Conservation (phyloP, 179 eudicot species). For the Corrigiola litoralis region DNA sequence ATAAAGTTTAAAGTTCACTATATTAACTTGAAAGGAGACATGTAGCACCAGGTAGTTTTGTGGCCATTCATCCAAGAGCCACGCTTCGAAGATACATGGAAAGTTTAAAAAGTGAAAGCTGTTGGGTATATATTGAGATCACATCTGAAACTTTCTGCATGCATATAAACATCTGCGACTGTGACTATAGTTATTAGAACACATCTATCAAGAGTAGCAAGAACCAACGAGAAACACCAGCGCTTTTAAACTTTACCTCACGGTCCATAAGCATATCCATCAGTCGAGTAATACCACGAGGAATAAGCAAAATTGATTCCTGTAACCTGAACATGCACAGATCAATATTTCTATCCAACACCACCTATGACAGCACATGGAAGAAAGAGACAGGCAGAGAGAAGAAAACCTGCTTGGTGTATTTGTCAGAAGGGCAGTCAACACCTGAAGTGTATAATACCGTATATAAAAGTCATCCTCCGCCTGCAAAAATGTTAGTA, state of each 20-base stretch:
- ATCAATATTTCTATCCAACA: conserved; percentile 16
- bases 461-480: conserved; percentile 97
- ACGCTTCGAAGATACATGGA: too few species aligned
- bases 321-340: conserved; percentile 67
- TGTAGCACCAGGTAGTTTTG: too few species aligned
- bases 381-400: conserved; percentile 4
- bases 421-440: conserved; percentile 86
- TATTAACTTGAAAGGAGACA: too few species aligned
- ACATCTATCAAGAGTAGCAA: neutral
- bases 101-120: too few species aligned
- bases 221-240: neutral
- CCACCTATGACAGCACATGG: neutral
- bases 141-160: too few species aligned
- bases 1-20: too few species aligned
- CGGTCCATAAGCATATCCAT: conserved; percentile 99
- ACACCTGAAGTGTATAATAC: conserved; percentile 87
- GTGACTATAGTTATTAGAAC: neutral
- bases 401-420: conserved; percentile 66
- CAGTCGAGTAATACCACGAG: conserved; percentile 88
- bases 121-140: too few species aligned
- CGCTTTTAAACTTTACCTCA: conserved; percentile 48
- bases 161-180: neutral
- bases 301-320: conserved; percentile 89
- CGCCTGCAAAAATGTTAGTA: conserved; percentile 40
- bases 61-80: too few species aligned